Evolutionary conservation across 2,329 filamentous ascomycete species (phyloP), one percentile per base, ranked within the genome.

Genomic region (Chaetomium olivaceum): DNA sequence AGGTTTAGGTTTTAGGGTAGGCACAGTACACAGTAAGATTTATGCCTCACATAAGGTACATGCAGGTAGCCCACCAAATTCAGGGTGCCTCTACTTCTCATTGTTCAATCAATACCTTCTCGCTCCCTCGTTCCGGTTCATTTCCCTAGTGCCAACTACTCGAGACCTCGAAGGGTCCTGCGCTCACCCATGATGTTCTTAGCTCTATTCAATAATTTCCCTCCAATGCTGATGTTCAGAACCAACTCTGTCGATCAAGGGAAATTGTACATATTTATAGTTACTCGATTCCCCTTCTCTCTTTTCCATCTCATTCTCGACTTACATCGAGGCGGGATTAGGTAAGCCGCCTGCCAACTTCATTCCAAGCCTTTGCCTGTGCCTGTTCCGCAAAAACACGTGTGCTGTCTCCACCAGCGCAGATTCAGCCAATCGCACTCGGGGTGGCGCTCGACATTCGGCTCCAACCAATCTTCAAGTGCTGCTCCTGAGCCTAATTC

Each of bases 321-420:
- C 51, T 57, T 57, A 39, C 31, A 57, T 43, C 21, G 19, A 21
- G 11, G 12, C 33, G 1, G 27, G 21, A 39, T 57, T 57, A 39
- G 11, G 31, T 57, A 33, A 33, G 31, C 33, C 33, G 9, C 3
- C 33, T 12, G 33, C 33, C 33, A 36, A 33, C 33, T 12, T 12
- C 9, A 9, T 31, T 31, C 31, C 31, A 31, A 31, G 31, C 31
- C 31, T 8, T 9, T 9, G 7, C 31, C 14, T 39, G 48, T 25
- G 31, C 55, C 39, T 39, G 39, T 43, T 23, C 54, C 43, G 19
- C 43, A 25, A 16, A 52, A 27, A 54, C 61, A 63, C 61, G 61
- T 63, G 62, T 50, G 19, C 14, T 19, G 14, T 48, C 56, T 56
- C 54, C 62, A 64, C 33, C 48, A 19, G 7, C 23, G 59, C 29